phyloP scores from a whole-genome alignment of 768 basidiomycete species.

The Infundibulicybe gibba region DNA sequence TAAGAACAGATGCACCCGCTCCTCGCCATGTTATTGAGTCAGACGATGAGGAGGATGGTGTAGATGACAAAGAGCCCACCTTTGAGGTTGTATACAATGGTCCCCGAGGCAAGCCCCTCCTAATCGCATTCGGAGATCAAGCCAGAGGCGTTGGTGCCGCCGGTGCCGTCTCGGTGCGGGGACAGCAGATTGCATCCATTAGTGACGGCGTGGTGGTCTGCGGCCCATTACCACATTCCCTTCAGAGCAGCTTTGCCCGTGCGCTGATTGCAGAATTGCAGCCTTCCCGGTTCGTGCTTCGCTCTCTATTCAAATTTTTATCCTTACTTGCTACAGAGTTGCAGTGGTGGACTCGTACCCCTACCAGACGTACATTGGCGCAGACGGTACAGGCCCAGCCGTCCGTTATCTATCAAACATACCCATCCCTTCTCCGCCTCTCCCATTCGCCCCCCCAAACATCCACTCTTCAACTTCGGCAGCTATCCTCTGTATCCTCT shows the following conservation, averaged over 20 bases:
- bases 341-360: conserved; percentile 53
- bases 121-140: conserved; percentile 44
- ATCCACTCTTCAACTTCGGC: conserved; percentile 53
- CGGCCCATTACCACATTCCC: conserved; percentile 51
- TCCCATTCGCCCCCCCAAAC: conserved; percentile 52
- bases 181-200: conserved; percentile 15
- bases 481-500: conserved; percentile 41
- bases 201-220: not conserved
- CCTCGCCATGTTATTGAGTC: conserved; percentile 64
- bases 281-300: conserved; percentile 39
- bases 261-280: conserved; percentile 55
- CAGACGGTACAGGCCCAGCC: conserved; percentile 25
- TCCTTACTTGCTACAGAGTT: conserved; percentile 27
- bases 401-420: conserved; percentile 7
- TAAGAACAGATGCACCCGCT: conserved; percentile 46
- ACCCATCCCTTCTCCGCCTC: conserved; percentile 23
- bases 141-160: conserved; percentile 49
- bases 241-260: conserved; percentile 40
- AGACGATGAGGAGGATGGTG: conserved; percentile 66
- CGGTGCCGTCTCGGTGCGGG: conserved; percentile 42
- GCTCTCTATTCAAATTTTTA: not conserved
- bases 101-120: conserved; percentile 21
- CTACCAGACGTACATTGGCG: conserved; percentile 42
- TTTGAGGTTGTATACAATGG: conserved; percentile 37
- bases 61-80: conserved; percentile 19